phyloP scores from a whole-genome alignment of 208 protist genomes.

The Acanthamoeba rhysodes region DNA sequence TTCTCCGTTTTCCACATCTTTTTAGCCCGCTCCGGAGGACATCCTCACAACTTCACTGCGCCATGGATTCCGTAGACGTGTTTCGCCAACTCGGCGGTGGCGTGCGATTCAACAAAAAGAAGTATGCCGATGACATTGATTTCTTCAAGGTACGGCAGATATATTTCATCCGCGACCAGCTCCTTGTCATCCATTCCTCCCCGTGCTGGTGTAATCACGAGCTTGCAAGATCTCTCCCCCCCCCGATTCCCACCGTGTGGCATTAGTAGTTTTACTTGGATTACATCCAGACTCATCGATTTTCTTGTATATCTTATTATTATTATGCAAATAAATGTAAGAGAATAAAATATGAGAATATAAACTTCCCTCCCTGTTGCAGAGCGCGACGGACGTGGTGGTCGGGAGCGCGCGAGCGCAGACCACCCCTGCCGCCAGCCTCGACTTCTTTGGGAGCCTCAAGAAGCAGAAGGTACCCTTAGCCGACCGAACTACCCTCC shows the following conservation, averaged over 20 bases:
- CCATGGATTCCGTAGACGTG: slow-evolving; percentile 21
- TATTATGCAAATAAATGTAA: no score
- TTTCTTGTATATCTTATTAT: no score
- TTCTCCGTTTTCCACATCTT: not conserved
- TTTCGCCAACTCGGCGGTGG: slow-evolving; percentile 29
- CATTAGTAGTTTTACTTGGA: not conserved
- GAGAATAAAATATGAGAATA: no score
- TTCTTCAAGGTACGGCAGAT: not conserved
- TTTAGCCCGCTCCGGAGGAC: no score
- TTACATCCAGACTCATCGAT: not conserved
- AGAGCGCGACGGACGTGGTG: not conserved
- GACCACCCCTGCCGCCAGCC: not conserved
- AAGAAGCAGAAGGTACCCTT: not conserved
- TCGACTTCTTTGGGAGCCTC: slow-evolving; percentile 3
- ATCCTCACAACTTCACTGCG: no score
- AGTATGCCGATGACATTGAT: slow-evolving; percentile 31
- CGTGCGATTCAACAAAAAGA: slow-evolving; percentile 36
- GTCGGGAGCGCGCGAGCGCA: not conserved
- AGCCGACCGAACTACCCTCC: no score
- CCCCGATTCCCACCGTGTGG: not conserved
- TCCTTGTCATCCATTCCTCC: no score
- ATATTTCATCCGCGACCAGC: no score
- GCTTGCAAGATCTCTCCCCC: not conserved
- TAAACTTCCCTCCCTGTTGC: not conserved
- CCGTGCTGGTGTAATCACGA: no score